Evolutionary conservation across 768 basidiomycete species (phyloP), one percentile per base, ranked within the genome.

Genomic region (Boletus fagicola): DNA sequence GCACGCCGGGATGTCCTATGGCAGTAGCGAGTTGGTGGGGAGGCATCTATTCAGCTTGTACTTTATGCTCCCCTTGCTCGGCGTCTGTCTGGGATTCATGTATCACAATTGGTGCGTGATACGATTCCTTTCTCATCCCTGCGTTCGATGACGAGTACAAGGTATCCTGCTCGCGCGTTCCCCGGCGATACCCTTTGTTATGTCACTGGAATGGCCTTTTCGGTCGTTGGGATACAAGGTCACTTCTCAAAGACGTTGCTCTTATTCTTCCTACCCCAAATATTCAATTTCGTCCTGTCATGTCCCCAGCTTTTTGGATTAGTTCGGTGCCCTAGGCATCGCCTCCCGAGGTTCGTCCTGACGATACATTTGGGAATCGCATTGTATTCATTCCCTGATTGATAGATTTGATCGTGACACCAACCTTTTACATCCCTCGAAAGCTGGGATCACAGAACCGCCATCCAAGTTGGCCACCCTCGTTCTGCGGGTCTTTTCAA

Each of bases 171-270:
- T 11, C 82, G 89, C 22, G 93, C 84, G 0, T 99, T 98, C 69
- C 91, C 94, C 0, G 97, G 97, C 3, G 97, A 99, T 71, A 99
- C 97, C 4, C 80, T 99, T 31, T 99, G 97, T 73, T 99, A 99
- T 75, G 86, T 98, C 40, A 85, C 94, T 0, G 97, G 97, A 58
- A 99, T 99, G 97, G 93, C 97, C 5, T 98, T 99, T 70, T 89
- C 97, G 1, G 95, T 97, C 10, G 94, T 96, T 33, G 95, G 94
- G 24, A 98, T 99, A 60, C 92, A 97, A 67, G 94, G 90, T 0
- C 97, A 99, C 72, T 98, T 94, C 73, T 93, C 92, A 52, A 99
- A 99, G 75, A 99, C 97, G 0, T 77, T 99, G 10, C 80, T 98
- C 56, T 77, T 98, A 26, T 98, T 99, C 79, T 98, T 98, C 77